Base-by-base conservation (phyloP, 768 basidiomycete genomes). In the Clathrus columnatus region DNA sequence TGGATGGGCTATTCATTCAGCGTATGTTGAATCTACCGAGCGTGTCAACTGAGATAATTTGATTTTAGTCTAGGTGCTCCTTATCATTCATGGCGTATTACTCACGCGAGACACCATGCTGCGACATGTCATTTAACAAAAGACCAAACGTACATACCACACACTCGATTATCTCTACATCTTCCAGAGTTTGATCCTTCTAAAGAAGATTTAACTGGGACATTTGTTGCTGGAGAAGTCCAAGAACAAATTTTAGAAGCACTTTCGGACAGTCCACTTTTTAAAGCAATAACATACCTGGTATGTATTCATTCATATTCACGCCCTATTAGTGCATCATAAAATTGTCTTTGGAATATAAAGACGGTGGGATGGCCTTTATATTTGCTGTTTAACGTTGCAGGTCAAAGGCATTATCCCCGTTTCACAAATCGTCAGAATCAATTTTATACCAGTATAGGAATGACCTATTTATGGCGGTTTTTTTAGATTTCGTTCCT, bases 1-100 rank as follows among this genome's bases (percentile, higher is more conserved):
- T 55, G 95, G 95, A 11, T 95, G 88, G 86, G 65, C 95, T 58
- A 76, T 97, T 29, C 95, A 97, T 70, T 95, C 92, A 44, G 80
- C 78, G 90, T 91, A 66, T 59, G 85, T 66, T 36, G 42, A 54
- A 51, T 59, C 48, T n/a, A n/a, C n/a, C n/a, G n/a, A n/a, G n/a
- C n/a, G n/a, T n/a, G 61, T 51, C 44, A 50, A 53, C 44, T 23
- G 11, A n/a, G n/a, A n/a, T n/a, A n/a, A n/a, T 26, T 21, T 24
- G 48, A 2, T 10, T 64, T 27, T 59, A 91, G 90, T 51, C 81
- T 97, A 56, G 86, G 94, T 48, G 95, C 97, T 11, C 95, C 95
- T 5, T 99, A 91, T 72, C 92, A 97, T 67, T 89, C 91, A 5
- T 98, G 94, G 95, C 80, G 91, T 60, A 91, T 96, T 65, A 85